A percentile compares a stretch with the other conserved stretches of the same genome.
Evolutionary conservation across 2,329 filamentous ascomycete genomes (phyloP).

Genomic region (Trichophyton rubrum): DNA sequence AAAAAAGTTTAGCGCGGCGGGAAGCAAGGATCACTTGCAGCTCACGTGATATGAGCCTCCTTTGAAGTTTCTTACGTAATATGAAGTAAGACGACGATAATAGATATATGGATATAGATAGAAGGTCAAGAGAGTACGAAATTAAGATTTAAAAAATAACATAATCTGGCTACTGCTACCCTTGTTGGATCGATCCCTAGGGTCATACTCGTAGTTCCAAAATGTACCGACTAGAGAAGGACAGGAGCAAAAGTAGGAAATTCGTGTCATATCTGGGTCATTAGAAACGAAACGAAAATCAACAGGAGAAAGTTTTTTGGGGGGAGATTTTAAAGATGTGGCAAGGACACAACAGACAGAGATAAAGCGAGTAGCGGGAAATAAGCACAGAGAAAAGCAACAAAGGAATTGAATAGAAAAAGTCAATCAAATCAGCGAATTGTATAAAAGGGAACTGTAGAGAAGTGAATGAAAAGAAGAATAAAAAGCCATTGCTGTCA

Average conservation of each 20-base stretch:
- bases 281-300: neutral
- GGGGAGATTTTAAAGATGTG: neutral
- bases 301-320: constrained; percentile 2
- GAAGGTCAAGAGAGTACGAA: neutral
- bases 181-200: constrained; percentile 1
- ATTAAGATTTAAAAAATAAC: constrained; percentile 1
- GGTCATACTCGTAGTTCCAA: constrained; percentile 1
- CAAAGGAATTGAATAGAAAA: neutral
- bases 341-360: neutral
- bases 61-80: neutral
- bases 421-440: neutral
- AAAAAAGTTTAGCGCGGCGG: neutral
- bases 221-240: constrained; percentile 2
- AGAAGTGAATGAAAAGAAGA: neutral
- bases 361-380: too few relatives aligned
- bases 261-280: constrained; percentile 7
- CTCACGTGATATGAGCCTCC: constrained; percentile 10
- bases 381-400: too few relatives aligned
- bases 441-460: neutral
- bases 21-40: constrained; percentile 9
- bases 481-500: neutral
- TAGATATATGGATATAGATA: neutral
- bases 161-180: neutral
- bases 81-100: neutral
- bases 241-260: constrained; percentile 4